Base-by-base conservation (phyloP, 257 asterid genomes). In the Euphrasia confusa region DNA sequence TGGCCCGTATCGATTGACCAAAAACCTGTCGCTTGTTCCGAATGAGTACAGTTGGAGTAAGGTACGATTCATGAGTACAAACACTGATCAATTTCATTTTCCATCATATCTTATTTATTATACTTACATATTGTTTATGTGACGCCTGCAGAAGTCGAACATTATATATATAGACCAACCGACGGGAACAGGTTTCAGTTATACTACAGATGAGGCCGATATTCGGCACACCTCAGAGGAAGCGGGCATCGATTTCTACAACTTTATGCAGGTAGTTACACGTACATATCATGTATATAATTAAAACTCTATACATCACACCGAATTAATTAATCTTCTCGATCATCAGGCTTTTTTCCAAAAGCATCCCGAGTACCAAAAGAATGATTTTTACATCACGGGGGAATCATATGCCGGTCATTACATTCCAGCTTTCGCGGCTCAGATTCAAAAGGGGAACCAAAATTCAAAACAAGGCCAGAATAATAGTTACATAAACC, bases 11-110 rank as follows among this genome's bases (percentile, higher is more conserved):
- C 72, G 79, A 12, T 54, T 90, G n/a, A 47, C 84, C 33, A 37
- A 58, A 15, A 71, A 81, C 69, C 15, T 71, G 64, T 79, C 96
- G 30, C 88, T 90, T 39, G 74, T 49, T 24, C 82, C 89, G 88
- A 90, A 88, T 66, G 81, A 88, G 32, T 88, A 71, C 28, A 94
- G 98, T 2, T 88, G 98, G 98, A 96, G 84, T 71, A 76, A 81
- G 94, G 96, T 88, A 73, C 32, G 42, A 37, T 21, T 21, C 24
- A 21, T 21, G 24, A 21, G 24, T 21, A 21, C 24, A 1, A 21
- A 21, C 24, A 1, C 24, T 37, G 42, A 37, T 21, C 24, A 21
- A 21, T 21, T 21, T 21, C 24, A 21, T 21, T 21, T 21, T 21
- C 24, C 24, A 21, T 21, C 24, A 21, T 21, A 21, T 21, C 24